Base-by-base conservation (phyloP, 768 basidiomycete genomes). In the Pleurotus salmoneostramineus region DNA sequence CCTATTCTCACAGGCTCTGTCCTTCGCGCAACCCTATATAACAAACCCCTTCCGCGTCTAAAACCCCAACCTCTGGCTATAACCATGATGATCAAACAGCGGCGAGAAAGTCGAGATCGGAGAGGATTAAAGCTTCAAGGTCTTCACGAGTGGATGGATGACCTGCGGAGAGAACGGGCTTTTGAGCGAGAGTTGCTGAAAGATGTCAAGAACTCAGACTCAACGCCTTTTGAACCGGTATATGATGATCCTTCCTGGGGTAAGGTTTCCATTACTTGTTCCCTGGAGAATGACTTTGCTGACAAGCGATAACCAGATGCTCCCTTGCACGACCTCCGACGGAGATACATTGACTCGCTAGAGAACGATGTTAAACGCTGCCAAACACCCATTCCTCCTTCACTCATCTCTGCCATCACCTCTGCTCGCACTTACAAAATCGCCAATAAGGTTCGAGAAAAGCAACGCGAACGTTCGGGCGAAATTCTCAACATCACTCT, bases 51-150 rank as follows among this genome's bases (percentile, higher is more conserved):
- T 11, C 93, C 93, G 0, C 83, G 91, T 0, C 73, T 97, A 63
- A 83, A 80, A 42, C 92, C 91, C 0, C 93, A 96, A 61, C 95
- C 95, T 0, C 63, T 72, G 4, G 75, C 79, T n/a, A 81, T 94
- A 46, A 77, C 82, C 1, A 79, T 82, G 68, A 91, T 94, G 75
- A 90, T 95, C 35, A 67, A 72, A 6, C 72, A 73, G 31, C 74
- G 83, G 2, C 69, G 70, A 36, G 56, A 60, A 17, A 70, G 72
- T 2, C 64, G 75, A n/a, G 67, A 76, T 5, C 69, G 72, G 36
- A 79, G 90, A 4, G 61, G 77, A n/a, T 71, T 64, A 32, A 69
- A 68, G 50, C 66, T 69, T 6, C 66, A 62, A 3, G 61, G 66
- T 11, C 58, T 83, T 2, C 56, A 62, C 3, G 76, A 71, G 33